Percentiles rank a stretch among this genome's conserved stretches.
Conservation (phyloP, 2,329 filamentous ascomycete species). For the Fusarium brachygibbosum region DNA sequence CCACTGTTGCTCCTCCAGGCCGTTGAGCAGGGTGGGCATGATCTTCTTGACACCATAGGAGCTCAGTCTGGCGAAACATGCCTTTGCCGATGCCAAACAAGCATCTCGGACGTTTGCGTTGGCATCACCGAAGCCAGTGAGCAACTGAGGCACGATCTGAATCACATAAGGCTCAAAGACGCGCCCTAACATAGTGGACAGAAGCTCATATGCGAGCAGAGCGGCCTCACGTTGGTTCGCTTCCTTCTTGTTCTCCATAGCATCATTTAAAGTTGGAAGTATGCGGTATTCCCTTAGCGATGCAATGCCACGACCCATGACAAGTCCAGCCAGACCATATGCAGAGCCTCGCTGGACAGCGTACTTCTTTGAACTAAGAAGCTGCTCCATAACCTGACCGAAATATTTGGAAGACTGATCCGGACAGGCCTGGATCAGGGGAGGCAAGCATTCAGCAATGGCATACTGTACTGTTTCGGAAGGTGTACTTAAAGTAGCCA, state of each 20-base stretch:
- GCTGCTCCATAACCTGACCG: conserved; percentile 81
- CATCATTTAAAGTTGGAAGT: conserved; percentile 82
- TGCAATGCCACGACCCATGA: conserved; percentile 87
- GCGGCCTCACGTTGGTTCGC: conserved; percentile 88
- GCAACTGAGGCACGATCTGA: conserved; percentile 90
- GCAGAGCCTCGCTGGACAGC: conserved; percentile 93
- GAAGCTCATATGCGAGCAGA: conserved; percentile 89
- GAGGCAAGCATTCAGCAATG: conserved; percentile 92
- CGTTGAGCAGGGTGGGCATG: conserved; percentile 89
- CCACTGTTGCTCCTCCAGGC: conserved; percentile 96
- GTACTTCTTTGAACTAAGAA: conserved; percentile 91
- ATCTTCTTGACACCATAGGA: conserved; percentile 97
- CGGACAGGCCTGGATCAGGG: conserved; percentile 84
- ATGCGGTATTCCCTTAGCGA: conserved; percentile 88
- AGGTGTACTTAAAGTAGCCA: conserved; percentile 90
- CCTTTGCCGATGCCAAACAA: conserved; percentile 92
- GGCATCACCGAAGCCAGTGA: conserved; percentile 89
- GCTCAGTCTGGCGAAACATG: conserved; percentile 91
- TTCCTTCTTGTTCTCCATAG: conserved; percentile 96
- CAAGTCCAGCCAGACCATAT: conserved; percentile 91
- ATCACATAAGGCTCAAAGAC: conserved; percentile 98
- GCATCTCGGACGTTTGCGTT: conserved; percentile 92
- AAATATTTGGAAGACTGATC: conserved; percentile 86
- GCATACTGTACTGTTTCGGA: conserved; percentile 98
- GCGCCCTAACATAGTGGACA: conserved; percentile 87